phyloP scores from a whole-genome alignment of 2,329 filamentous ascomycete species.

The Monilinia polystroma region DNA sequence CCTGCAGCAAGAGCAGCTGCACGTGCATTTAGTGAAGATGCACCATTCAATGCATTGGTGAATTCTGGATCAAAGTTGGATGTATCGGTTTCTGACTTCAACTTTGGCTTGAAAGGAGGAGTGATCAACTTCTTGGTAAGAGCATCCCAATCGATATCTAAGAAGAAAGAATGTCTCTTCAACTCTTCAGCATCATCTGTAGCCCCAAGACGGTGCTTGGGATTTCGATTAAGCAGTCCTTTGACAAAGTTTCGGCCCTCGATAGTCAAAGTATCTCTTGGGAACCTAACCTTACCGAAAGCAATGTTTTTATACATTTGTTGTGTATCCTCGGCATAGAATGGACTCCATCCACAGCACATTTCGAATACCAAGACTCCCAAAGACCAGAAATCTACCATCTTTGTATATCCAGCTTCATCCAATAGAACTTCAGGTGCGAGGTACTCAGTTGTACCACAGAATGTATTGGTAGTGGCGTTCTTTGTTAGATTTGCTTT shows the following conservation, averaged over 20 bases:
- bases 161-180: constrained; percentile 92
- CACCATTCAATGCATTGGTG: constrained; percentile 86
- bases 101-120: constrained; percentile 95
- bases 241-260: constrained; percentile 98
- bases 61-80: constrained; percentile 99
- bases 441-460: constrained; percentile 95
- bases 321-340: constrained; percentile 98
- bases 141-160: constrained; percentile 88
- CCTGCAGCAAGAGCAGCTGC: constrained; percentile 83
- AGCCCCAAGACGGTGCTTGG: constrained; percentile 89
- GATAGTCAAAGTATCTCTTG: constrained; percentile 86
- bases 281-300: constrained; percentile 96
- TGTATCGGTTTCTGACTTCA: constrained; percentile 93
- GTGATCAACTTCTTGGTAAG: constrained; percentile 88
- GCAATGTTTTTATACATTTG: constrained; percentile 99
- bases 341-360: constrained; percentile 99
- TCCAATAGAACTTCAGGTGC: constrained; percentile 94
- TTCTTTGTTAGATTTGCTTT: constrained; percentile 97
- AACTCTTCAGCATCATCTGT: constrained; percentile 90
- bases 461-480: constrained; percentile 98
- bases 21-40: constrained; percentile 84
- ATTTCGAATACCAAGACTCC: constrained; percentile 98
- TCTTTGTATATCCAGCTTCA: constrained; percentile 97
- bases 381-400: constrained; percentile 99
- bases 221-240: constrained; percentile 93